Conservation (phyloP, 1,284 basidiomycete genomes). For the Ustilago cynodontis region DNA sequence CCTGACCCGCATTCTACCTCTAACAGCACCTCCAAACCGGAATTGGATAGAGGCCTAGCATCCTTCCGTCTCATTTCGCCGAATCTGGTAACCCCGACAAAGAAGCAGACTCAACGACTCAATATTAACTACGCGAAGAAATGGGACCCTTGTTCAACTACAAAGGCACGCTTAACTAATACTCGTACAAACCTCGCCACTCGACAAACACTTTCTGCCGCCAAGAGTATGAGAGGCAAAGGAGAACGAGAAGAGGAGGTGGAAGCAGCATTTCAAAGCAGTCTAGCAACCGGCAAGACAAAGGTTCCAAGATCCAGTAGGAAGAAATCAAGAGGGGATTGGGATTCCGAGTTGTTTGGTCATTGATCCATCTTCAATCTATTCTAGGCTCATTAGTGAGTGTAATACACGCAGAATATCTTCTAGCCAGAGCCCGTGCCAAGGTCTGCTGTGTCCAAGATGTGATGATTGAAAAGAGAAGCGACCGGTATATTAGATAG, state of each 20-base stretch:
- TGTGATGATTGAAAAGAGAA: neutral
- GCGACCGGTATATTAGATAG: constrained; percentile 11
- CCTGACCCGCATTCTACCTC: no score
- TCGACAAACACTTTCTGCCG: constrained; percentile 4
- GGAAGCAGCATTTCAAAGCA: constrained; percentile 22
- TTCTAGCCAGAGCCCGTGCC: no score
- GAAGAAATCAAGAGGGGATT: constrained; percentile 41
- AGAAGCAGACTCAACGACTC: constrained; percentile 33
- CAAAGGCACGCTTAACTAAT: neutral
- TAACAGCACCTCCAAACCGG: no score
- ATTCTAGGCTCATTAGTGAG: no score
- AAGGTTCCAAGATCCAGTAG: constrained; percentile 21
- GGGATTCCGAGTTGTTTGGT: constrained; percentile 37
- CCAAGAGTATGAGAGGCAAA: neutral
- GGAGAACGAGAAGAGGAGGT: neutral
- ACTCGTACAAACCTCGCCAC: constrained; percentile 13
- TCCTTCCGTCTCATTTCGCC: constrained; percentile 40
- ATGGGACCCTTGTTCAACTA: constrained; percentile 14
- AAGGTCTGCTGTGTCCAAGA: neutral
- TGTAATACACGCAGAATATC: no score
- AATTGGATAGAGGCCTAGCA: constrained; percentile 7
- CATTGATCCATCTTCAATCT: neutral
- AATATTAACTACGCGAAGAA: constrained; percentile 41
- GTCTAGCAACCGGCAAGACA: constrained; percentile 1
- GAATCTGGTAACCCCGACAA: constrained; percentile 44